phyloP scores from a whole-genome alignment of 805 yeast species.

The Saccharomycopsis microspora region DNA sequence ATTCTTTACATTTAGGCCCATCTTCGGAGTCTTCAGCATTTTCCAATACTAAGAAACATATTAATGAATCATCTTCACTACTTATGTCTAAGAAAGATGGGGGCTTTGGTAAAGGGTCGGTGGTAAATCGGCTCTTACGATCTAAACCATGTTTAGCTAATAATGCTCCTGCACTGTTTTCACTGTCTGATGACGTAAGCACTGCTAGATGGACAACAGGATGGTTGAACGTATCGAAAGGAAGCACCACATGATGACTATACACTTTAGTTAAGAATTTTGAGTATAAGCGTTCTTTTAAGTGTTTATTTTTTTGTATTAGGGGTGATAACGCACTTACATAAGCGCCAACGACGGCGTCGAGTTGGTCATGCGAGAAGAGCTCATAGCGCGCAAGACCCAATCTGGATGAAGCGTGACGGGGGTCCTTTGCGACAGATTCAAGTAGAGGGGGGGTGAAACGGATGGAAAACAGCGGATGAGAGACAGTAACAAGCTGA shows the following conservation, averaged over 20 bases:
- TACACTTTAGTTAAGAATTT: conserved; percentile 5
- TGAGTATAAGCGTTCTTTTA: conserved; percentile 4
- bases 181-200: conserved; percentile 8
- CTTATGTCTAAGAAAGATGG: conserved; percentile 12
- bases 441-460: neutral
- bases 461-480: conserved; percentile 10
- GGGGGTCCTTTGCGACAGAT: no score
- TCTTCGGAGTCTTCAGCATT: conserved; percentile 7
- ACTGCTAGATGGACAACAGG: conserved; percentile 14
- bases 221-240: conserved; percentile 16
- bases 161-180: conserved; percentile 5
- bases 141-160: conserved; percentile 6
- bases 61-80: conserved; percentile 16
- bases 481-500: conserved; percentile 11
- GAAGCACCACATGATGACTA: conserved; percentile 9
- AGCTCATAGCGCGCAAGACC: conserved; percentile 3
- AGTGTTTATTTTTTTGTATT: neutral
- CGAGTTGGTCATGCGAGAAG: conserved; percentile 4
- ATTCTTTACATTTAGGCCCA: conserved; percentile 8
- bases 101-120: neutral
- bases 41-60: conserved; percentile 12
- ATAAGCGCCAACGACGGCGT: conserved; percentile 3
- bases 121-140: conserved; percentile 10
- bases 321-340: neutral
- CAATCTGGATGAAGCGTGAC: neutral